Evolutionary conservation across 352 stramenopile species (phyloP), one percentile per base, ranked within the genome.

Genomic region (Pythium oligandrum): DNA sequence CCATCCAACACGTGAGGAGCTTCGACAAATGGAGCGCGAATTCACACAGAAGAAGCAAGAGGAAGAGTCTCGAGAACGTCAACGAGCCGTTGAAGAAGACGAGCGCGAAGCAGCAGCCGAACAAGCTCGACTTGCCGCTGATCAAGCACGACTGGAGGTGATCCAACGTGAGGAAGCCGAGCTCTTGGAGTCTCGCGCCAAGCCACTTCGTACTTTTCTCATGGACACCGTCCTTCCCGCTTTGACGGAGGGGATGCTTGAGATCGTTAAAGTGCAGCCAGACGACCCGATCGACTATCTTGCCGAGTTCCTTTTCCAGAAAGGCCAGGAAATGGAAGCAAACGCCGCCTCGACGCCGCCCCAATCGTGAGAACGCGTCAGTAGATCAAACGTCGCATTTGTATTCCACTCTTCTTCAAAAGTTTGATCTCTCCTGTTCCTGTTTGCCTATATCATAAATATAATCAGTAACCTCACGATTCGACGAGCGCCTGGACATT

Each of bases 241-340:
- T 8, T 70, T 96, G 26, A 93, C 85, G 0, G 74, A 92, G 66
- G 82, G 80, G 6, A 90, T 95, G 74, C 70, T 95, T 17, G 82
- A 96, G 63, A 75, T 93, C n/a, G 81, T 90, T 56, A 88, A 90
- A 34, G 78, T 91, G 39, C 79, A 93, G 65, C 83, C 85, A 1
- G 71, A 84, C 17, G 83, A 96, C 53, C 85, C 87, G 38, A 89
- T 95, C 53, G 85, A 95, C 65, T 95, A 90, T 49, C 67, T 96
- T 31, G 85, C 87, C 26, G 82, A 94, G 54, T 94, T 89, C 48
- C 73, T 95, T 33, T 93, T 95, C 66, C 70, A 77, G 39, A 93
- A 91, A 55, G 81, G 75, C 12, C 71, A 74, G 11, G 75, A 87
- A 48, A 59, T 87, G 47, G 78, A 86, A 47, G 38, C 48, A 46